Evolutionary conservation across 768 basidiomycete genomes (phyloP), one percentile per base, ranked within the genome.

Genomic region (Infundibulicybe gibba): DNA sequence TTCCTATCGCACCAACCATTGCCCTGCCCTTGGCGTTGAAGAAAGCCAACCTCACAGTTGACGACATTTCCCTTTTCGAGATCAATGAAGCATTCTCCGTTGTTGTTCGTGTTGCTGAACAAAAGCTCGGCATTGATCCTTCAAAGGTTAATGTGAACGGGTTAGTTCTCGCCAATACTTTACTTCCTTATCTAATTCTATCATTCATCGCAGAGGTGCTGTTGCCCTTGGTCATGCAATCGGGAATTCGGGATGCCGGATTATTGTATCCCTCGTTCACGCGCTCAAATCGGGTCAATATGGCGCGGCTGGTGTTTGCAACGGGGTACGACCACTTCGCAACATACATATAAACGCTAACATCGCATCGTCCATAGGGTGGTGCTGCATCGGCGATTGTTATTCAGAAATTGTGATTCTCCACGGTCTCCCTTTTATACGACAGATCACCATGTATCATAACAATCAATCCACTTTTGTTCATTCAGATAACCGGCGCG

Each of bases 21-120:
- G 95, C 95, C 20, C 68, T 99, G 33, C 97, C 97, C 16, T 67
- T 80, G 48, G 97, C 97, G 11, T 72, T 99, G 49, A 70, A 93
- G 72, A 85, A 79, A 59, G 97, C 95, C 16, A 89, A 89, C 56
- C 74, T 98, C 48, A 81, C 82, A 15, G 61, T 83, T 41, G 74
- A 87, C 38, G 92, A 99, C 58, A 91, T 99, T 53, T 77, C 93
- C 39, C 76, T 87, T 41, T 99, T 92, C 63, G 97, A 99, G 67
- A 81, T 98, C 65, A 99, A 99, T 65, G 95, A 99, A 67, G 95
- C 95, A 20, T 99, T 97, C 79, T 94, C 93, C 1, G 89, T 89
- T 40, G 95, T 98, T 55, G 87, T 90, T 55, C 80, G 87, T 42
- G 87, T 95, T 44, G 89, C 88, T 2, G 92, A 97, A 71, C 88